These are phyloP conservation scores for Eucalyptus grandis DNA, from an alignment of 345 rosid genomes.

Conservation along the genomic window DNA sequence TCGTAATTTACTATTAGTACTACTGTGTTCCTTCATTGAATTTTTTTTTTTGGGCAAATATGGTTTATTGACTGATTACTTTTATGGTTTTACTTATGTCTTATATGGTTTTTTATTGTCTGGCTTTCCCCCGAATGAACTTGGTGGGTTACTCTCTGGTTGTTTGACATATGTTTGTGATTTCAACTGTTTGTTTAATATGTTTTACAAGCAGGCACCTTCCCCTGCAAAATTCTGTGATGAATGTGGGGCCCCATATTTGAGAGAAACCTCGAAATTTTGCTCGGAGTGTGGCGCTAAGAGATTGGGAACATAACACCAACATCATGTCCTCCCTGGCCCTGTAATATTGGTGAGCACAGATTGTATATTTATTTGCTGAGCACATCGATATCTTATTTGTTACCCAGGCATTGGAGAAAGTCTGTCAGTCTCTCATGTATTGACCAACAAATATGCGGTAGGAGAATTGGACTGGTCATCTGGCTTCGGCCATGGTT, in stretches of 20 bases:
- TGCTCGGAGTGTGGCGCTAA: constrained; percentile 91
- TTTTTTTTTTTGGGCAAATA: neutral
- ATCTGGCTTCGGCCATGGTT: neutral
- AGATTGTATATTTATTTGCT: neutral
- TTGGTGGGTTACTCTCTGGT: neutral
- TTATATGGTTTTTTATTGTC: neutral
- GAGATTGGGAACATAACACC: constrained; percentile 55
- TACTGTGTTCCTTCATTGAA: neutral
- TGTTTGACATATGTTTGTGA: neutral
- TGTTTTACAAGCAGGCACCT: constrained; percentile 21
- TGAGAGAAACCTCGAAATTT: constrained; percentile 86
- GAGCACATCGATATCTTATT: neutral
- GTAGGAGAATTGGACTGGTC: neutral
- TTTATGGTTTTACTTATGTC: neutral
- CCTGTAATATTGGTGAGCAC: neutral
- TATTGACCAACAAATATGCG: neutral
- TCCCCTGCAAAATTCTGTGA: constrained; percentile 80
- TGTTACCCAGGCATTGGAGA: neutral
- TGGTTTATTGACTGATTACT: neutral
- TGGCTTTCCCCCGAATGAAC: neutral
- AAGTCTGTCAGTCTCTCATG: neutral
- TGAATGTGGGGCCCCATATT: constrained; percentile 76
- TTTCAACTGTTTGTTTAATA: neutral
- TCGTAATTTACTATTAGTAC: neutral
- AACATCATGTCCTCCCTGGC: neutral